Percentiles rank a stretch among this genome's conserved stretches.
These are phyloP conservation scores for Penicillium sp. DNA, from an alignment of 2,329 filamentous ascomycete genomes.

Conservation along the genomic window DNA sequence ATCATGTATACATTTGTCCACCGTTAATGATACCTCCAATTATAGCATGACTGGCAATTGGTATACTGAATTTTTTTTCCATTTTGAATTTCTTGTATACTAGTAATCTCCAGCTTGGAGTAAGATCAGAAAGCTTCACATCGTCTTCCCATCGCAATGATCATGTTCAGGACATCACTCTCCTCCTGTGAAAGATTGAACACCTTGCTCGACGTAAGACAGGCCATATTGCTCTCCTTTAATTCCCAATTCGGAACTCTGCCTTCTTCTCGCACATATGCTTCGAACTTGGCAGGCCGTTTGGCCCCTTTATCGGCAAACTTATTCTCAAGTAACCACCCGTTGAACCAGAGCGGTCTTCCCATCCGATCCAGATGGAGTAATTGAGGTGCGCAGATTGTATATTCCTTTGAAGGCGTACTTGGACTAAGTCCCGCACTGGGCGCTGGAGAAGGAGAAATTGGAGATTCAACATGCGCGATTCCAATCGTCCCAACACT, in stretches of 20 bases:
- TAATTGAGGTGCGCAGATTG: conserved; percentile 50
- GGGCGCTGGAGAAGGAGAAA: conserved; percentile 28
- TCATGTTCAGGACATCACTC: not conserved
- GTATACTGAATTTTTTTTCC: not conserved
- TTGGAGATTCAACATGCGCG: conserved; percentile 24
- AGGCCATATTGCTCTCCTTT: not conserved
- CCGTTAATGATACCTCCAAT: not conserved
- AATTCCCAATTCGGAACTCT: not conserved
- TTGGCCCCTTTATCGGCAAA: conserved; percentile 42
- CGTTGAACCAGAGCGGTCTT: conserved; percentile 53
- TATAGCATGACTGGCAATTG: not conserved
- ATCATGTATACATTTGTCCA: not conserved
- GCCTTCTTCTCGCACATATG: conserved; percentile 13
- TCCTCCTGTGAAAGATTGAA: conserved; percentile 1
- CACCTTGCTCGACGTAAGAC: not conserved
- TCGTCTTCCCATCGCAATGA: not conserved
- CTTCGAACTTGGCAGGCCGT: conserved; percentile 41
- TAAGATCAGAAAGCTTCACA: not conserved
- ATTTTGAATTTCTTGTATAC: too few relatives aligned
- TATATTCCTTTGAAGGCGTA: not conserved
- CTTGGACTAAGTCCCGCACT: not conserved
- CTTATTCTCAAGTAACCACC: conserved; percentile 49
- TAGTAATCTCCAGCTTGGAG: too few relatives aligned
- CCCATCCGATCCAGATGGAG: conserved; percentile 44
- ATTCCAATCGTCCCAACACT: conserved; percentile 25